Evolutionary conservation across 1,284 basidiomycete genomes (phyloP).

Genomic region (Cryptococcus jaspeensis): DNA sequence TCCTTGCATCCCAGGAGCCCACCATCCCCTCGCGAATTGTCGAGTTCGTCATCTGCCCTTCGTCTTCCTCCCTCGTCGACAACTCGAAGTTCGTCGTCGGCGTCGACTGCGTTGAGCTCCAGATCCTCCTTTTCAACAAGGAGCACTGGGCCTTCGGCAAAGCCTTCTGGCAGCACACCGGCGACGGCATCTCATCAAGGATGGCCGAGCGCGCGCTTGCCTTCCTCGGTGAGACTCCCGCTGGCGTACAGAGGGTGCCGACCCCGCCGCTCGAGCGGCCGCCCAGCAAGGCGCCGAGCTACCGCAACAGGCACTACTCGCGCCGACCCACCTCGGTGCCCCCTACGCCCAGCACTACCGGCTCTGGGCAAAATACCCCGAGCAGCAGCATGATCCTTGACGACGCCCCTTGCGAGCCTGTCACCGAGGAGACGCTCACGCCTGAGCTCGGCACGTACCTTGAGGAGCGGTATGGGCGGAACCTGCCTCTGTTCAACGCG

Average conservation of each 20-base stretch:
- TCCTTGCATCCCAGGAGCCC: constrained; percentile 60
- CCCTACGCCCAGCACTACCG: constrained; percentile 12
- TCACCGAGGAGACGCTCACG: constrained; percentile 49
- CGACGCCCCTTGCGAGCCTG: constrained; percentile 27
- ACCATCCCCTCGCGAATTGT: constrained; percentile 64
- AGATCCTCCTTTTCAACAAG: constrained; percentile 76
- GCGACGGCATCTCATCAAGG: constrained; percentile 84
- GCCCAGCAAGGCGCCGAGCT: constrained; percentile 38
- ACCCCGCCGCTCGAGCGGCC: constrained; percentile 17
- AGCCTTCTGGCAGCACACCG: constrained; percentile 95
- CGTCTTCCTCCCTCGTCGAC: constrained; percentile 45
- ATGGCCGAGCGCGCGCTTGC: constrained; percentile 78
- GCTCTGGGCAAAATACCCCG: constrained; percentile 13
- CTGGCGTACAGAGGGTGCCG: constrained; percentile 21
- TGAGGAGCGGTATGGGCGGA: constrained; percentile 94
- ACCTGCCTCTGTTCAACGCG: constrained; percentile 73
- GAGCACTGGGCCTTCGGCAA: constrained; percentile 71
- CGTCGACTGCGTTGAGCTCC: constrained; percentile 59
- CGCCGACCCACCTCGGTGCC: constrained; percentile 11
- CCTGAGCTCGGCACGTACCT: constrained; percentile 60
- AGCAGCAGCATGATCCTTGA: constrained; percentile 12
- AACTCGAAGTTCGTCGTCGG: constrained; percentile 30
- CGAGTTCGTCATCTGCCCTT: constrained; percentile 69
- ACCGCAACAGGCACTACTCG: constrained; percentile 44
- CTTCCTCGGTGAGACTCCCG: constrained; percentile 58